These are phyloP conservation scores for Tricholoma saponaceum DNA, from an alignment of 768 basidiomycete species.

Conservation along the genomic window DNA sequence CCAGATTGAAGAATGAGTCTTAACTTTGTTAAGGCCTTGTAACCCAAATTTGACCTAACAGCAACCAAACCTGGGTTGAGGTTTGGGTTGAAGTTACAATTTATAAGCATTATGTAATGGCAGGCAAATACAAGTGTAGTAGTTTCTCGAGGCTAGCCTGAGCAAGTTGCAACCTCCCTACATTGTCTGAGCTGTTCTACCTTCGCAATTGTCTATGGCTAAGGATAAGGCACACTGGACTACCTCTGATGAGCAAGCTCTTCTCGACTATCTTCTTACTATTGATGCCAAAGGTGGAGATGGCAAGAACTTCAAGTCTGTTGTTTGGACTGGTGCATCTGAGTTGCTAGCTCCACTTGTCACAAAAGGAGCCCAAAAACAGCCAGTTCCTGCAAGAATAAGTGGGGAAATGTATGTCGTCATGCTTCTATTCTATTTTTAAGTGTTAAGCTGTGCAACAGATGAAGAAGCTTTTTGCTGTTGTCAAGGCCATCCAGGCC, in stretches of 20 bases:
- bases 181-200: neutral
- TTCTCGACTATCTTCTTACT: neutral
- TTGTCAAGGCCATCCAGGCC: constrained; percentile 11
- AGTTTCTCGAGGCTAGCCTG: neutral
- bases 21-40: too few species aligned
- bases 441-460: neutral
- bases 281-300: neutral
- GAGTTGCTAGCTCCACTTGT: neutral
- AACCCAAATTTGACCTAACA: too few species aligned
- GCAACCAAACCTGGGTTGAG: neutral
- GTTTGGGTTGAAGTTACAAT: neutral
- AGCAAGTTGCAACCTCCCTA: neutral
- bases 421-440: neutral
- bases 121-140: neutral
- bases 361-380: neutral
- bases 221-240: neutral
- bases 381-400: neutral
- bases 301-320: neutral
- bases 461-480: constrained; percentile 1
- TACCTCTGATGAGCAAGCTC: neutral
- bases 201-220: neutral
- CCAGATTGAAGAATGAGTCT: too few species aligned
- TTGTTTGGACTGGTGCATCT: neutral
- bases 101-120: neutral
- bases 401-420: neutral